Percentiles rank a stretch among this genome's conserved stretches.
phyloP scores from a whole-genome alignment of 2,329 filamentous ascomycete species.

The Colletotrichum nymphaeae region DNA sequence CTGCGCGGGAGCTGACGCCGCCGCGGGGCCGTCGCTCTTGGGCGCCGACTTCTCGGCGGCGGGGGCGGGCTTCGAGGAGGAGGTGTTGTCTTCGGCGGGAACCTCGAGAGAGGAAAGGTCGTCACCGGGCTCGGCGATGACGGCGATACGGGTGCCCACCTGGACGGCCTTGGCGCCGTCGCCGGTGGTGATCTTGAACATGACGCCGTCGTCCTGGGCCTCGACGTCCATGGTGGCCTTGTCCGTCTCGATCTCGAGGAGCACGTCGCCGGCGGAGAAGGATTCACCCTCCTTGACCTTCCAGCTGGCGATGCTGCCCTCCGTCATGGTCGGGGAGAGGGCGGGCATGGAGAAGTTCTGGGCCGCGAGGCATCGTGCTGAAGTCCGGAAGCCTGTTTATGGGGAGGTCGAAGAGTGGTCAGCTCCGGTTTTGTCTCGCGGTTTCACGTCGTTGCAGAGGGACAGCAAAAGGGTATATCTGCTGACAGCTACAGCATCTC shows the following conservation, averaged over 20 bases:
- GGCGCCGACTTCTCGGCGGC: conserved; percentile 40
- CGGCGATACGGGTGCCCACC: conserved; percentile 84
- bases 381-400: conserved; percentile 72
- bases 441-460: conserved; percentile 2
- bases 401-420: neutral
- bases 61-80: conserved; percentile 48
- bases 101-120: conserved; percentile 81
- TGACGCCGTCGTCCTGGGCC: conserved; percentile 87
- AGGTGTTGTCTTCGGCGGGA: conserved; percentile 72
- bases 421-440: conserved; percentile 1
- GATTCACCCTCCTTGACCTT: conserved; percentile 88
- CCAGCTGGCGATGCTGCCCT: conserved; percentile 89
- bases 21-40: conserved; percentile 33
- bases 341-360: conserved; percentile 94
- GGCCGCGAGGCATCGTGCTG: conserved; percentile 73
- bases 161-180: conserved; percentile 82
- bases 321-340: conserved; percentile 92
- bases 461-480: neutral
- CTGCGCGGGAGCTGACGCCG: conserved; percentile 39
- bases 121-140: conserved; percentile 84
- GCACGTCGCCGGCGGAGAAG: conserved; percentile 85
- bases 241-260: conserved; percentile 93
- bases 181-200: conserved; percentile 83
- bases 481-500: neutral
- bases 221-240: conserved; percentile 97